phyloP scores from a whole-genome alignment of 257 asterid genomes.

The Petrea volubilis region DNA sequence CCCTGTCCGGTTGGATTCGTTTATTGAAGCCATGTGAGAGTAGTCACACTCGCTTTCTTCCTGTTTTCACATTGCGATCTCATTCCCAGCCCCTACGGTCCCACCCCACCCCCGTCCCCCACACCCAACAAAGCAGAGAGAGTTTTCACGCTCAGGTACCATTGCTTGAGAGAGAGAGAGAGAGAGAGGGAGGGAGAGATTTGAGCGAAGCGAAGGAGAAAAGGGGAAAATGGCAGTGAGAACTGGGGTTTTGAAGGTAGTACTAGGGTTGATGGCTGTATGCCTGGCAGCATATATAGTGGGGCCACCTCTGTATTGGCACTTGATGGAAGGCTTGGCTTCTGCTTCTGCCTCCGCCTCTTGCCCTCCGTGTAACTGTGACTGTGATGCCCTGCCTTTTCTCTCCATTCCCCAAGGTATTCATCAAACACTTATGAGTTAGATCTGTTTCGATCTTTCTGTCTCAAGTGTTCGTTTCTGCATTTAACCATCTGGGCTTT shows the following conservation, averaged over 20 bases:
- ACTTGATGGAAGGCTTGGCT: conserved; percentile 72
- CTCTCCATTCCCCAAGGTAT: conserved; percentile 71
- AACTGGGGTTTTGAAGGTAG: conserved; percentile 58
- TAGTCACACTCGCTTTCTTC: conserved; percentile 18
- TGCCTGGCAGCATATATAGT: conserved; percentile 68
- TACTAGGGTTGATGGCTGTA: conserved; percentile 57
- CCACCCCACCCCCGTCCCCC: too few species aligned
- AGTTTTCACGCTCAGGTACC: conserved; percentile 5
- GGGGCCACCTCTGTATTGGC: conserved; percentile 94
- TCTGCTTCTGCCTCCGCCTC: conserved; percentile 56
- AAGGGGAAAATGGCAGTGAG: conserved; percentile 54
- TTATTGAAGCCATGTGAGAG: not conserved
- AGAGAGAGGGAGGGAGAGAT: not conserved
- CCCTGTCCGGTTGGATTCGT: conserved; percentile 18
- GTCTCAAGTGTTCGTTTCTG: conserved; percentile 17
- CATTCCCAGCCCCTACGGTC: not conserved
- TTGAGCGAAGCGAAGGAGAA: conserved; percentile 2
- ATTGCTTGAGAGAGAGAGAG: conserved; percentile 1
- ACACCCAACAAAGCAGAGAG: not conserved
- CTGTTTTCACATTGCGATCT: conserved; percentile 27
- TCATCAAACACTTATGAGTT: not conserved
- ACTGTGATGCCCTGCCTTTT: conserved; percentile 69
- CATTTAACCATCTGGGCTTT: not conserved
- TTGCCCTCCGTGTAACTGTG: conserved; percentile 80
- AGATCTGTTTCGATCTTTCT: conserved; percentile 37